phyloP scores from a whole-genome alignment of 352 stramenopile species.

The Pythium sp. region DNA sequence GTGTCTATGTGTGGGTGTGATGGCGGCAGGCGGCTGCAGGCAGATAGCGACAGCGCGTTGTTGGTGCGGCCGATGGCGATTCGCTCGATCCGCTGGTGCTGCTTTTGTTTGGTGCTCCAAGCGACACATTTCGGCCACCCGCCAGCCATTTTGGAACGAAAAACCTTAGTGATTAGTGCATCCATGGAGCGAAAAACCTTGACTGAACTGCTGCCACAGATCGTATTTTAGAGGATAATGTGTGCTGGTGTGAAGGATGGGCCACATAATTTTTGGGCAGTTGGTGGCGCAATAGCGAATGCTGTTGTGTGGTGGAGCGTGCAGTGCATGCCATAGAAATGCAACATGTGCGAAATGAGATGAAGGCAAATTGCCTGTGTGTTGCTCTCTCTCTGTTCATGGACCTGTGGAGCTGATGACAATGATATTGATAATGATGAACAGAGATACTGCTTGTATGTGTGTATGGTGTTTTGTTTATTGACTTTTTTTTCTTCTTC shows the following conservation, averaged over 20 bases:
- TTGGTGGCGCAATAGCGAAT: neutral
- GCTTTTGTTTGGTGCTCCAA: neutral
- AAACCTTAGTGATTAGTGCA: neutral
- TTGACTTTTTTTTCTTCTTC: conserved; percentile 1
- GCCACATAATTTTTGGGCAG: neutral
- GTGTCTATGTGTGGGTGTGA: neutral
- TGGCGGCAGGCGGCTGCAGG: neutral
- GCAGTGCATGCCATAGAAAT: conserved; percentile 1
- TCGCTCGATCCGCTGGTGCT: conserved; percentile 5
- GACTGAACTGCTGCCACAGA: neutral
- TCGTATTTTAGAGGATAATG: neutral
- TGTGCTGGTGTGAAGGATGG: neutral
- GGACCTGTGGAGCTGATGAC: too few species aligned
- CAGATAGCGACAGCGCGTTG: neutral
- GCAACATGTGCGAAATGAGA: neutral
- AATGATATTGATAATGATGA: neutral
- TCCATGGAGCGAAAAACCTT: neutral
- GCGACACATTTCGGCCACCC: conserved; percentile 10
- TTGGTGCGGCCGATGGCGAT: neutral
- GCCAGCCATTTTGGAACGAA: conserved; percentile 4
- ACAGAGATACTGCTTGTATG: neutral
- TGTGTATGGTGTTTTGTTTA: conserved; percentile 1
- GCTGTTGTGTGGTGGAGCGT: neutral
- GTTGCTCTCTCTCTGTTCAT: neutral
- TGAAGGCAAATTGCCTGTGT: neutral